Conservation (phyloP, 208 protist genomes). For the Crithidia thermophila region DNA sequence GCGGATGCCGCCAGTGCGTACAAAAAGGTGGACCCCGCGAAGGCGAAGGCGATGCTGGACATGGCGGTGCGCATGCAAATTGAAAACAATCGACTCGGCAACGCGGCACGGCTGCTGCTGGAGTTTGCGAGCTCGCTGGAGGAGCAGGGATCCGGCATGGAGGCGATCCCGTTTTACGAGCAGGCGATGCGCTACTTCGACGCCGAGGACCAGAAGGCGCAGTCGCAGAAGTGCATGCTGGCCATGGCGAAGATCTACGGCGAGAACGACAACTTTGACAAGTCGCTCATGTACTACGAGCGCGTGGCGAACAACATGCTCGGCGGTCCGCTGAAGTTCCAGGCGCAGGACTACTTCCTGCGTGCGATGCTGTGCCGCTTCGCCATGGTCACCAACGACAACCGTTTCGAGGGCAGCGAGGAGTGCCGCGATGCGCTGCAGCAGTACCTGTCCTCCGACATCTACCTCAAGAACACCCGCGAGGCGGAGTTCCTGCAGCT, state of each 20-base stretch:
- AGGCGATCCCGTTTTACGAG: conserved; percentile 74
- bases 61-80: conserved; percentile 72
- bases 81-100: conserved; percentile 67
- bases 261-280: conserved; percentile 76
- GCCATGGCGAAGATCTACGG: conserved; percentile 83
- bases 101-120: conserved; percentile 68
- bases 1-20: conserved; percentile 68
- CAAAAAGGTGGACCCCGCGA: conserved; percentile 64
- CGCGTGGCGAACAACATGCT: conserved; percentile 64
- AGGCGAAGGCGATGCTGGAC: conserved; percentile 60
- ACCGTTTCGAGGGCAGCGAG: conserved; percentile 62
- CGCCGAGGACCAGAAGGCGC: conserved; percentile 76
- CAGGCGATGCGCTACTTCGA: conserved; percentile 85
- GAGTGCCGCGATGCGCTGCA: conserved; percentile 74
- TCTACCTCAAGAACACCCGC: conserved; percentile 81
- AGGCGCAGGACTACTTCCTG: conserved; percentile 89
- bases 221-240: conserved; percentile 80
- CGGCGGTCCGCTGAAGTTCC: conserved; percentile 78
- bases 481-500: conserved; percentile 76
- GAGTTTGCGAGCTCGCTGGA: conserved; percentile 74
- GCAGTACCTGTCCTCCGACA: conserved; percentile 65
- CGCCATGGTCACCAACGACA: conserved; percentile 76
- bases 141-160: conserved; percentile 55
- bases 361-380: conserved; percentile 83
- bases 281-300: conserved; percentile 86